phyloP scores from a whole-genome alignment of 345 rosid species.

The Pseudoturritis turrita region DNA sequence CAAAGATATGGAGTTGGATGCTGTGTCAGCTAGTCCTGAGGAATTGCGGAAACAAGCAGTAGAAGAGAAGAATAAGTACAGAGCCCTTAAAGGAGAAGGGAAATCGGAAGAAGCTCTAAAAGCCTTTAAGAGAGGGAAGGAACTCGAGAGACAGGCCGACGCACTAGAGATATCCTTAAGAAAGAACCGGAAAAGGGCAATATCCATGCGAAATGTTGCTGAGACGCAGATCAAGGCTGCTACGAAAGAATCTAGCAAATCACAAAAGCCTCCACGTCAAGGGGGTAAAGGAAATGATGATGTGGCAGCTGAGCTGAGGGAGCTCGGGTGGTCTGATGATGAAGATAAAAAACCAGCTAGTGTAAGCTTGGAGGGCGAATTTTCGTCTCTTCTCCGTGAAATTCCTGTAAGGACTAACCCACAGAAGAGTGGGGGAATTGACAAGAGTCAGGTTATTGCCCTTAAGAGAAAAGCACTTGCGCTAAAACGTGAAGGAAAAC shows the following conservation, averaged over 20 bases:
- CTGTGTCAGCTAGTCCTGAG: conserved; percentile 41
- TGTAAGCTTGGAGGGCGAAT: conserved; percentile 80
- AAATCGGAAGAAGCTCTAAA: conserved; percentile 80
- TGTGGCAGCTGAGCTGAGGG: conserved; percentile 64
- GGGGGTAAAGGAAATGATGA: conserved; percentile 49
- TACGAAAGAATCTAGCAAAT: conserved; percentile 41
- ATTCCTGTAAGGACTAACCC: conserved; percentile 36
- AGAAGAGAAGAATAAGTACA: conserved; percentile 71
- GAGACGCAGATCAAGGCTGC: conserved; percentile 43
- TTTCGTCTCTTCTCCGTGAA: conserved; percentile 69
- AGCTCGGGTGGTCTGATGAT: conserved; percentile 81
- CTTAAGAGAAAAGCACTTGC: conserved; percentile 74
- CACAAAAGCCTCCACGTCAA: conserved; percentile 35
- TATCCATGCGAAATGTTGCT: conserved; percentile 28
- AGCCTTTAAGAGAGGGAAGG: conserved; percentile 92
- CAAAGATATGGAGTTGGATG: conserved; percentile 31
- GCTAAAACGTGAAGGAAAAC: conserved; percentile 89
- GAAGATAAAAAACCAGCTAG: conserved; percentile 45
- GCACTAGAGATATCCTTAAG: conserved; percentile 60
- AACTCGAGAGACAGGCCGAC: conserved; percentile 86
- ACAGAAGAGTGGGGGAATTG: conserved; percentile 37
- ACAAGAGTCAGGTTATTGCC: conserved; percentile 57
- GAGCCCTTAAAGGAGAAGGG: conserved; percentile 68
- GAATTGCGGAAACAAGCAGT: conserved; percentile 67
- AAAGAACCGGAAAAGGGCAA: conserved; percentile 49